Base-by-base conservation (phyloP, 2,329 filamentous ascomycete species). In the Aspergillus felis region DNA sequence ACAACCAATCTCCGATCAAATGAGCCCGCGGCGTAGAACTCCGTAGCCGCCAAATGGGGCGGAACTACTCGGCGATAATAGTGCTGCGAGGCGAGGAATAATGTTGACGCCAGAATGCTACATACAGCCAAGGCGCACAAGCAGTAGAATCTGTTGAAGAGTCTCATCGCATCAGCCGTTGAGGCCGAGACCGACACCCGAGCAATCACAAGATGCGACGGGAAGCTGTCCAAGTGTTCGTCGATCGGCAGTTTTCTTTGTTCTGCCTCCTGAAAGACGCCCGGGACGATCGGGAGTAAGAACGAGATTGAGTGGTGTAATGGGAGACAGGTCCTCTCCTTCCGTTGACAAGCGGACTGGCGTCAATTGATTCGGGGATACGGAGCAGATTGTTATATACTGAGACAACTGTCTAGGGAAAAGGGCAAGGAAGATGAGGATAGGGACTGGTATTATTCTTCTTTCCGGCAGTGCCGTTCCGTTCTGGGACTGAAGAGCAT, bases 1-100 rank as follows among this genome's bases (percentile, higher is more conserved):
- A 74, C 68, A 3, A 75, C 71, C 55, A 76, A 60, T 53, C 70
- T 63, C 44, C 65, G 66, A 38, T 70, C 62, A 57, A 66, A 71
- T 25, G 61, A 53, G 3, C 51, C 55, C 8, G 64, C 55, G 8
- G 65, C 56, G 48, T 64, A 60, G 42, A 69, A 69, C 9, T 58
- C 57, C 10, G 58, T 32, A 46, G 54, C 51, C 3, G 62, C 61
- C 25, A 57, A 50, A 56, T 60, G 54, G 32, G 51, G 44, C n/a
- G 61, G 59, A 20, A 64, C 53, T 17, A 66, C 62, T 61, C 61
- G 42, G 53, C 60, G 46, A 61, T 64, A 63, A 42, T 65, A 64
- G 48, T 57, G 60, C 42, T 64, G 64, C 44, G 65, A 67, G 25
- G 62, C 66, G 54, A 72, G 54, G 47, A 65, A 64, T 63, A 67